phyloP scores from a whole-genome alignment of 805 yeast genomes.

The Ogataea sp. region DNA sequence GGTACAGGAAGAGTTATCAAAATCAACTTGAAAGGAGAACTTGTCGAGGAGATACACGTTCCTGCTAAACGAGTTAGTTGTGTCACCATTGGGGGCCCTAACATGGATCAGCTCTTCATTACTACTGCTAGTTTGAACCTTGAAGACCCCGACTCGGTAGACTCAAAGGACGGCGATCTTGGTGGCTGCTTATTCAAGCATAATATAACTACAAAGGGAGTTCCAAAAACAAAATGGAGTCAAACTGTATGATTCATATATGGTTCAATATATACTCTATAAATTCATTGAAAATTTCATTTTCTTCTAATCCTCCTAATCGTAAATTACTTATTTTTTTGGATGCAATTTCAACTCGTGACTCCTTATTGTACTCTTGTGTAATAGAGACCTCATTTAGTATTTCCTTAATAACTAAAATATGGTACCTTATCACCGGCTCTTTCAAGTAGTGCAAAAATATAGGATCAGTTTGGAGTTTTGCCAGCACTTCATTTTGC shows the following conservation, averaged over 20 bases:
- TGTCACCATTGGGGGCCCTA: conserved; percentile 57
- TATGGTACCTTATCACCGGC: conserved; percentile 49
- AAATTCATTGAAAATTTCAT: conserved; percentile 66
- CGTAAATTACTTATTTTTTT: conserved; percentile 54
- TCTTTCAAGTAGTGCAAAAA: conserved; percentile 39
- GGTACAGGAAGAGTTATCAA: conserved; percentile 49
- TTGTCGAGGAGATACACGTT: conserved; percentile 41
- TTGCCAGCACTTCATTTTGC: conserved; percentile 19
- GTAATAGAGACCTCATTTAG: conserved; percentile 38
- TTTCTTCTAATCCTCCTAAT: conserved; percentile 56
- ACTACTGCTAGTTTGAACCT: conserved; percentile 55
- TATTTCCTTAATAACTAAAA: conserved; percentile 39
- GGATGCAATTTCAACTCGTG: conserved; percentile 50
- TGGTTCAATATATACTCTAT: conserved; percentile 32
- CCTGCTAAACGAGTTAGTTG: conserved; percentile 62
- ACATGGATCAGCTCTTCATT: conserved; percentile 51
- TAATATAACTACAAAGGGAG: conserved; percentile 18
- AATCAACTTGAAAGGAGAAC: conserved; percentile 38
- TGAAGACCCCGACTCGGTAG: conserved; percentile 27
- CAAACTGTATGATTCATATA: conserved; percentile 3
- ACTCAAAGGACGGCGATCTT: conserved; percentile 27
- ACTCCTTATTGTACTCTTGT: conserved; percentile 43
- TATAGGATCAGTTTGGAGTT: conserved; percentile 31
- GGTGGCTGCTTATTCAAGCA: conserved; percentile 56
- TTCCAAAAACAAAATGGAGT: conserved; percentile 5